Evolutionary conservation across 441 rosid species (phyloP).

Genomic region (Melastoma candidum): DNA sequence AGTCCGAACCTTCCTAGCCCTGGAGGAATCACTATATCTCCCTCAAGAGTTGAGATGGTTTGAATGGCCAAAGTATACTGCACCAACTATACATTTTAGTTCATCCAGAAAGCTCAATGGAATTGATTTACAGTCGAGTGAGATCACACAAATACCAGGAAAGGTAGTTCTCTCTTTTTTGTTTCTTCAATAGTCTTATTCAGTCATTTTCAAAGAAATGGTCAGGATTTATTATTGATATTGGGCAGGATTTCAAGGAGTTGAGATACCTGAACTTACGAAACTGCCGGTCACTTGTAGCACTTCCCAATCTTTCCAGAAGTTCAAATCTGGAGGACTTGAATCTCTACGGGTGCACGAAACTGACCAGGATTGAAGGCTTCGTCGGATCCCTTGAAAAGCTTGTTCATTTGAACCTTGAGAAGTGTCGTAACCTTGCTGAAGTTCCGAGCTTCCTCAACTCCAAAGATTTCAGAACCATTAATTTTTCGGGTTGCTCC

Average conservation of each 20-base stretch:
- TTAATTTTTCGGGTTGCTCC: background rate
- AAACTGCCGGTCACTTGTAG: background rate
- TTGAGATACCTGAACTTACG: slow-evolving; percentile 5
- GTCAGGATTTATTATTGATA: background rate
- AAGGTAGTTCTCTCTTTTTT: too few species aligned
- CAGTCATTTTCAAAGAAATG: too few species aligned
- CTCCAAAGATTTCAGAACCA: background rate
- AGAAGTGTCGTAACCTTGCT: background rate
- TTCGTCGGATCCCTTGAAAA: slow-evolving; percentile 6
- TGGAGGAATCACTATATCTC: too few species aligned
- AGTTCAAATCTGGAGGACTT: slow-evolving; percentile 8
- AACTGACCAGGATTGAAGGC: slow-evolving; percentile 7
- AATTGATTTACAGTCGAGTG: too few species aligned
- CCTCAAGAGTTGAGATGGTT: too few species aligned
- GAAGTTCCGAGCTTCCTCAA: slow-evolving; percentile 1
- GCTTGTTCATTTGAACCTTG: slow-evolving; percentile 7
- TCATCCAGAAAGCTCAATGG: too few species aligned
- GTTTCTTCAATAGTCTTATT: too few species aligned
- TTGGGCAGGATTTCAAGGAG: slow-evolving; percentile 2
- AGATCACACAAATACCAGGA: too few species aligned
- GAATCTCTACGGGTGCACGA: slow-evolving; percentile 1
- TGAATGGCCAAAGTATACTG: too few species aligned
- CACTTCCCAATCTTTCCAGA: slow-evolving; percentile 11
- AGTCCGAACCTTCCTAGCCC: too few species aligned
- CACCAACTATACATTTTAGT: too few species aligned